These are phyloP conservation scores for Annona cherimola DNA, from an alignment of 164 flowering plant species.

Conservation along the genomic window DNA sequence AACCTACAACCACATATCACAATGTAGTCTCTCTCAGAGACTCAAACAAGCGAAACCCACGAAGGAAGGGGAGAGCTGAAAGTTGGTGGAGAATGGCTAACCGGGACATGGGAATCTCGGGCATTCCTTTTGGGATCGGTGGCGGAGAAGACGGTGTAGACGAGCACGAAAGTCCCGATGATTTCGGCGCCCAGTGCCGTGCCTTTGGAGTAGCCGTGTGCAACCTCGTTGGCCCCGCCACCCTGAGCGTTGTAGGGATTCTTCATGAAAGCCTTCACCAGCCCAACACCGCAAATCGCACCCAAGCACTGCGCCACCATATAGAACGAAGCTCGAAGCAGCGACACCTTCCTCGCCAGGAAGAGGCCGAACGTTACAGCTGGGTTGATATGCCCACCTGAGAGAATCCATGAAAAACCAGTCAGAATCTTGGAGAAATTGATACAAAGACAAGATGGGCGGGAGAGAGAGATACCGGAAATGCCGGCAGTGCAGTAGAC, in stretches of 20 bases:
- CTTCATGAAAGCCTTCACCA: constrained; percentile 54
- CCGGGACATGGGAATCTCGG: constrained; percentile 62
- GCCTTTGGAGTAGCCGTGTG: constrained; percentile 42
- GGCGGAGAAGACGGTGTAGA: constrained; percentile 65
- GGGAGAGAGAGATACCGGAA: constrained; percentile 48
- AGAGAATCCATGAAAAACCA: too few species aligned
- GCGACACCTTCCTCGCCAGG: constrained; percentile 50
- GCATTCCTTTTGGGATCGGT: constrained; percentile 65
- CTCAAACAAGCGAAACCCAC: not conserved
- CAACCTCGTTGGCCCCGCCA: constrained; percentile 51
- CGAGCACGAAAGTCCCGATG: constrained; percentile 57
- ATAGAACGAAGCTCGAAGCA: constrained; percentile 53
- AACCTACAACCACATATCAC: constrained; percentile 32
- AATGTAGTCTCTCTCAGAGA: not conserved
- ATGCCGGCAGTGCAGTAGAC: constrained; percentile 98
- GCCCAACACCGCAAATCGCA: constrained; percentile 49
- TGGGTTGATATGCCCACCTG: constrained; percentile 29
- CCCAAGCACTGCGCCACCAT: constrained; percentile 64
- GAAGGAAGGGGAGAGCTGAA: too few species aligned
- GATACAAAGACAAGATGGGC: not conserved
- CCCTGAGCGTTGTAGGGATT: constrained; percentile 31
- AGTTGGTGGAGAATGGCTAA: constrained; percentile 7
- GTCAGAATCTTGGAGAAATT: not conserved
- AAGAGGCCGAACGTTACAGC: constrained; percentile 64
- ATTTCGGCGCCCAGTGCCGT: constrained; percentile 58